Evolutionary conservation across 805 yeast species (phyloP), one percentile per base, ranked within the genome.

Genomic region (Metschnikowia kofuensis): DNA sequence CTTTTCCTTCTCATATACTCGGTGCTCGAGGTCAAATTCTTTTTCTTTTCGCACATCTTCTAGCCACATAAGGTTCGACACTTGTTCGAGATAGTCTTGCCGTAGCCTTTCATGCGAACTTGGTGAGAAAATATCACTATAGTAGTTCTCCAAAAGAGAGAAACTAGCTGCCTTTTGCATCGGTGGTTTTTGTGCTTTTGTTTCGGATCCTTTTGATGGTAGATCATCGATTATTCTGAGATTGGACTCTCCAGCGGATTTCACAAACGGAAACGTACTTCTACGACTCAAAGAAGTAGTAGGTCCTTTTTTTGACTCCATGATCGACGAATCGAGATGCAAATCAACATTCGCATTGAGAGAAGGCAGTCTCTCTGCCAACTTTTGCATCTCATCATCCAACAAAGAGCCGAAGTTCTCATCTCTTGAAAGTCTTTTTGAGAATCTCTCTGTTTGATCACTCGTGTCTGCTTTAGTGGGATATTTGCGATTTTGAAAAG

Each of bases 211-310:
- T 2, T 50, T 53, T 35, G 49, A 49, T 15, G 52, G 53, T 3
- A 53, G 39, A n/a, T 47, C 56, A 40, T 61, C 68, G 12, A 63
- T 41, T 7, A 56, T 42, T 26, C 58, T 57, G 11, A 67, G 43
- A 45, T 62, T 65, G 14, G 49, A 45, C 26, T 62, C 64, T 4
- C 40, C 47, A 5, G 49, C 35, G 9, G 53, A 46, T 9, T 42
- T 41, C 31, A 53, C 34, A 7, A 53, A 57, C 1, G 77, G 76
- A 40, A 34, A 69, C 1, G 76, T 70, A 47, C 62, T 68, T 44
- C 77, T 60, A 31, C 77, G 51, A 47, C 64, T 65, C 53, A 47
- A 30, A 15, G 35, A 41, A 4, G 43, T 40, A 14, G 14, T 11
- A 15, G 26, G 14, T 13, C 45, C 34, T 2, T 14, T 27, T 14